phyloP scores from a whole-genome alignment of 2,329 filamentous ascomycete species.

The Aspergillus texensis region DNA sequence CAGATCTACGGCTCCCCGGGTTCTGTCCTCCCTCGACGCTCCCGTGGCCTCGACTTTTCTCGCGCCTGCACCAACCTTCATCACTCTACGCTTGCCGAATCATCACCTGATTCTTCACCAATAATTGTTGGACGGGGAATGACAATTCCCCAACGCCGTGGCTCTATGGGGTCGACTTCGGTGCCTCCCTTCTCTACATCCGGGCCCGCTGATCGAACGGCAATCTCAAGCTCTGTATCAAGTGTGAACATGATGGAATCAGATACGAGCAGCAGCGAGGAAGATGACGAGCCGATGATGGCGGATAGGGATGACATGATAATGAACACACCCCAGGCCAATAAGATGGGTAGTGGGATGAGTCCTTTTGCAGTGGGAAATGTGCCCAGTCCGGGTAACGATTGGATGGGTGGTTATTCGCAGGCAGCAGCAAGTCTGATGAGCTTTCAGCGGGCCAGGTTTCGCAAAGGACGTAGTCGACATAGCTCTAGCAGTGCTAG shows the following conservation, averaged over 20 bases:
- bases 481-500: conserved; percentile 72
- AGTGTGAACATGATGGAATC: conserved; percentile 79
- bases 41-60: conserved; percentile 89
- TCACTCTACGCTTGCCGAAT: conserved; percentile 90
- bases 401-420: conserved; percentile 66
- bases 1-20: conserved; percentile 85
- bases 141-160: conserved; percentile 60
- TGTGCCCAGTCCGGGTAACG: conserved; percentile 57
- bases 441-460: conserved; percentile 70
- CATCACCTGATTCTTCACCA: conserved; percentile 87
- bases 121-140: conserved; percentile 72
- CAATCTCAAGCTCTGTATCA: conserved; percentile 78
- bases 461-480: conserved; percentile 61
- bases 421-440: conserved; percentile 75
- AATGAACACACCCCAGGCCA: conserved; percentile 74
- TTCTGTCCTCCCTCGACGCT: conserved; percentile 84
- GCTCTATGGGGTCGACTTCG: conserved; percentile 63
- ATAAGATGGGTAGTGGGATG: conserved; percentile 53
- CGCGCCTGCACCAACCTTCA: conserved; percentile 91
- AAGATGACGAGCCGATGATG: conserved; percentile 62
- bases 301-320: conserved; percentile 77
- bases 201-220: conserved; percentile 68
- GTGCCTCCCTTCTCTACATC: conserved; percentile 70
- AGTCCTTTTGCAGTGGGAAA: conserved; percentile 47
- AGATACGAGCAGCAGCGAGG: conserved; percentile 74